Evolutionary conservation across 2,329 filamentous ascomycete genomes (phyloP).

Genomic region (Ophiostoma sp.): DNA sequence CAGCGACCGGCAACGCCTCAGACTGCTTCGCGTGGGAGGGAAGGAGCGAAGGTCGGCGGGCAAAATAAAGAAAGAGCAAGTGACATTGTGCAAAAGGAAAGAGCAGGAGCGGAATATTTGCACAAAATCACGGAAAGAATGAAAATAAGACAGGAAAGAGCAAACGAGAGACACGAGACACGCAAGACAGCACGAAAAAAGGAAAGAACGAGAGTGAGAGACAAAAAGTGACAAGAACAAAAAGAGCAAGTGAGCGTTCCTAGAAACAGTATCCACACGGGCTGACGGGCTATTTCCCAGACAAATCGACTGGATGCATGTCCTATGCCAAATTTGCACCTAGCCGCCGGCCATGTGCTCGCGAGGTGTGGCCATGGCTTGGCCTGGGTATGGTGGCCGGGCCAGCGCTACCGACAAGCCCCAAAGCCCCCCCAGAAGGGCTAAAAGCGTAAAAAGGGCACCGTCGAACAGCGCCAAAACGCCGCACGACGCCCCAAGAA

Average conservation of each 20-base stretch:
- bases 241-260: not conserved
- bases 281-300: not conserved
- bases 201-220: not conserved
- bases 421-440: not conserved
- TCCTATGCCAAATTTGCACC: not conserved
- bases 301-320: not conserved
- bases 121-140: not conserved
- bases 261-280: not conserved
- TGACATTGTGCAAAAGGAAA: not conserved
- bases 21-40: not conserved
- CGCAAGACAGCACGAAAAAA: not conserved
- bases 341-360: conserved; percentile 15
- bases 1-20: conserved; percentile 1
- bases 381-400: not conserved
- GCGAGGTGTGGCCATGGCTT: not conserved
- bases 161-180: not conserved
- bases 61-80: not conserved
- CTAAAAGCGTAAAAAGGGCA: too few species aligned
- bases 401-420: not conserved
- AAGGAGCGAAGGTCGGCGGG: not conserved
- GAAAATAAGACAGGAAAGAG: not conserved
- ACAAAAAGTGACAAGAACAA: not conserved
- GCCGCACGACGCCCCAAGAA: not conserved
- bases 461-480: not conserved
- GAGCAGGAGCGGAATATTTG: not conserved